phyloP scores from a whole-genome alignment of 306 rosid genomes.

The Gynostemma pentaphyllum region DNA sequence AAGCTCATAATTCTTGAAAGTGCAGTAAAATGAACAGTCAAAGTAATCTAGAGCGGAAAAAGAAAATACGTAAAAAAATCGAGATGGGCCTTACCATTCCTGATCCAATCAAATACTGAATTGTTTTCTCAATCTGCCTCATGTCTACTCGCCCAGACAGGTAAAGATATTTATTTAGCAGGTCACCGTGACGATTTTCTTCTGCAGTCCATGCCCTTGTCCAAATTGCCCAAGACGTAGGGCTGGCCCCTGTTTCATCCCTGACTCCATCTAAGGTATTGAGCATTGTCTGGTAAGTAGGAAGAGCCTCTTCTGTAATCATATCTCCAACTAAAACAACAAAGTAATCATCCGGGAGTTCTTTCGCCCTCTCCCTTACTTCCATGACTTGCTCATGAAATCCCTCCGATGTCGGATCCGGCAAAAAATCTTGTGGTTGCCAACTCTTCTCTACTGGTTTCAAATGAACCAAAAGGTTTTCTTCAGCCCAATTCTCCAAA shows the following conservation, averaged over 20 bases:
- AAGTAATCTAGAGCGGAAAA: background rate
- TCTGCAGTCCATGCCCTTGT: slow-evolving; percentile 99
- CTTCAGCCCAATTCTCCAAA: slow-evolving; percentile 73
- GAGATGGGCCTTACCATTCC: slow-evolving; percentile 65
- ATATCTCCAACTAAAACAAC: slow-evolving; percentile 87
- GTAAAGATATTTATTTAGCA: slow-evolving; percentile 87
- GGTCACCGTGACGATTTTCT: slow-evolving; percentile 89
- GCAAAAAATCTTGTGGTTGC: slow-evolving; percentile 89
- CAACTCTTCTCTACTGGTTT: slow-evolving; percentile 87
- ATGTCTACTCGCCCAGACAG: slow-evolving; percentile 80
- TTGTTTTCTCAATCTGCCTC: slow-evolving; percentile 84
- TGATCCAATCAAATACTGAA: slow-evolving; percentile 81
- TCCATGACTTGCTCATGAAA: slow-evolving; percentile 79
- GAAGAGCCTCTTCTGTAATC: slow-evolving; percentile 92
- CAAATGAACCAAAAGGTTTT: slow-evolving; percentile 57
- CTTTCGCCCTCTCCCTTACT: slow-evolving; percentile 64
- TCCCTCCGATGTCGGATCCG: slow-evolving; percentile 67
- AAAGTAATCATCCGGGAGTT: slow-evolving; percentile 79
- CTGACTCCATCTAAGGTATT: slow-evolving; percentile 83
- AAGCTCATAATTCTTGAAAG: background rate
- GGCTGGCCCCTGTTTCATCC: slow-evolving; percentile 95
- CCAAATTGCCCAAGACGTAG: slow-evolving; percentile 80
- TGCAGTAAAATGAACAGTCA: background rate
- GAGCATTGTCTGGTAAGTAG: slow-evolving; percentile 89
- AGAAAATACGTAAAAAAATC: background rate